Evolutionary conservation across 805 yeast genomes (phyloP), one percentile per base, ranked within the genome.

Genomic region (Kodamaea kaohsiungensis): DNA sequence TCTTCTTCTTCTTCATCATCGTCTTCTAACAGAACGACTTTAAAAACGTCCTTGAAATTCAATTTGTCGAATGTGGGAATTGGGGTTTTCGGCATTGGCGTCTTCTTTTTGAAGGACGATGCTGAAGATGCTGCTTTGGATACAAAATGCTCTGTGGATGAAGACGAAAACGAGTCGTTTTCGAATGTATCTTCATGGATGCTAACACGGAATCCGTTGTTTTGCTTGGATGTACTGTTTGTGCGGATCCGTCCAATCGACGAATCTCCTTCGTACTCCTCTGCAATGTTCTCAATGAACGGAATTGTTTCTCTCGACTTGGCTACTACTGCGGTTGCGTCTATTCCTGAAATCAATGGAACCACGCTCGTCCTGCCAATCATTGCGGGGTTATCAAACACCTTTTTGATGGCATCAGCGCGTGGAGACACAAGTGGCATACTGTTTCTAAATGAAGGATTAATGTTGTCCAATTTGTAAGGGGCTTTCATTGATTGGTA

Each of bases 341-440:
- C 45, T 46, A 59, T 16, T 46, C 56, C 56, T 40, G 56, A 45
- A 40, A 43, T 43, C 51, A 59, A 37, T 27, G 56, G 42, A 9
- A 56, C 33, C 48, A 53, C 42, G 58, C 64, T 52, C 52, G 51
- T 22, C n/a, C n/a, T n/a, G 39, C 46, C 50, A 10, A 65, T 62
- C 78, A 76, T 74, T 0, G 77, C 79, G 1, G 78, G 78, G 50
- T 75, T 76, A 58, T 71, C 73, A 58, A 76, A 76, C 2, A 75
- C 79, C 56, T 68, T 68, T 56, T 69, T 74, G 48, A 76, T 76
- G 15, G 79, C 79, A 43, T 66, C 64, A 0, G 76, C 77, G 42
- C 71, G 57, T 1, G 77, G 76, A 19, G 76, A 70, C 18, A 59
- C 51, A 40, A 71, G 57, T 6, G 60, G 54, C 10, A 30, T 43